Percentiles rank a stretch among this genome's conserved stretches.
These are phyloP conservation scores for Sodiomyces alkalinus DNA, from an alignment of 2,329 filamentous ascomycete species.

Conservation along the genomic window DNA sequence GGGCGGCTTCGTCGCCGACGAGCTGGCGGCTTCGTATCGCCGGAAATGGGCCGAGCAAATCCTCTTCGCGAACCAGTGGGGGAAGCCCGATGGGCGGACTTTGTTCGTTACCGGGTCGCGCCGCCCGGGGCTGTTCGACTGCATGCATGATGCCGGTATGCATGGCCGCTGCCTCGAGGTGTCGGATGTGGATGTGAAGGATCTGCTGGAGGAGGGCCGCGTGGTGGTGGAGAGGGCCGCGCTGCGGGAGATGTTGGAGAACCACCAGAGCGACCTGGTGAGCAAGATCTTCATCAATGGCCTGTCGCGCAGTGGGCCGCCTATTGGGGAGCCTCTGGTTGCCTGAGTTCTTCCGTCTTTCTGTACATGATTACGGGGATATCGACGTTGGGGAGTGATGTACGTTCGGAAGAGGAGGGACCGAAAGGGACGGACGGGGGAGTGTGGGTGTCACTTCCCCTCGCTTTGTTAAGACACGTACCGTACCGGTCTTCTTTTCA, in stretches of 20 bases:
- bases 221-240: slow-evolving; percentile 77
- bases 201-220: slow-evolving; percentile 70
- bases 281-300: slow-evolving; percentile 30
- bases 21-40: slow-evolving; percentile 39
- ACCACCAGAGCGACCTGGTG: slow-evolving; percentile 54
- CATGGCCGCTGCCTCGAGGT: slow-evolving; percentile 56
- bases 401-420: too few species aligned
- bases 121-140: slow-evolving; percentile 48
- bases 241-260: slow-evolving; percentile 56
- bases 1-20: slow-evolving; percentile 25
- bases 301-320: slow-evolving; percentile 16
- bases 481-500: too few species aligned
- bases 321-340: slow-evolving; percentile 16
- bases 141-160: slow-evolving; percentile 46
- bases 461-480: too few species aligned
- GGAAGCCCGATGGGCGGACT: slow-evolving; percentile 50
- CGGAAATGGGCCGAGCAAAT: slow-evolving; percentile 51
- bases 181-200: slow-evolving; percentile 88
- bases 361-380: too few species aligned
- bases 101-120: slow-evolving; percentile 55
- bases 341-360: too few species aligned
- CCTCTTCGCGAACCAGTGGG: slow-evolving; percentile 56
- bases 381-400: too few species aligned
- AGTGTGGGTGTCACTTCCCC: too few species aligned
- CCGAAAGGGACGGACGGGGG: too few species aligned